Conservation (phyloP, 208 protist genomes). For the Leishmania aethiopica region DNA sequence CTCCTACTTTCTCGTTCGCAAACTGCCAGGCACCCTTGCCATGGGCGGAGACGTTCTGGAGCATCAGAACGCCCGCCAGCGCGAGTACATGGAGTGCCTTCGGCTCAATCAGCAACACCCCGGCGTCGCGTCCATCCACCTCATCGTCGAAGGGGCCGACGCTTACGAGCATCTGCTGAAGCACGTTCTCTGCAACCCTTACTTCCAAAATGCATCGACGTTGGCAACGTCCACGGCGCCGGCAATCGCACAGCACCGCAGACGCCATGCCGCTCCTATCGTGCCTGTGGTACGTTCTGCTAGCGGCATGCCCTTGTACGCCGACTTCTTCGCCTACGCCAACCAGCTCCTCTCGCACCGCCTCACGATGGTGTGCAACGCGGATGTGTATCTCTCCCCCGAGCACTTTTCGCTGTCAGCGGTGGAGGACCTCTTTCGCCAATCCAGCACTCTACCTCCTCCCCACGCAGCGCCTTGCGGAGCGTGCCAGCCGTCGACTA, state of each 20-base stretch:
- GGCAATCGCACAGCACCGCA: background rate
- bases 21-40: slow-evolving; percentile 53
- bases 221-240: background rate
- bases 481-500: background rate
- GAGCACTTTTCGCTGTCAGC: slow-evolving; percentile 34
- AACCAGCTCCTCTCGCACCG: slow-evolving; percentile 53
- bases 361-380: slow-evolving; percentile 87
- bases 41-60: slow-evolving; percentile 49
- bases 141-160: slow-evolving; percentile 67
- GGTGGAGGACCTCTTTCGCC: slow-evolving; percentile 41
- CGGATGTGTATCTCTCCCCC: slow-evolving; percentile 73
- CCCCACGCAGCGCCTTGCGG: background rate
- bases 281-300: slow-evolving; percentile 48
- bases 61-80: slow-evolving; percentile 46
- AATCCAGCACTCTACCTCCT: background rate
- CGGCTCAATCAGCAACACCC: slow-evolving; percentile 47
- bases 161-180: slow-evolving; percentile 59
- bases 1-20: slow-evolving; percentile 75
- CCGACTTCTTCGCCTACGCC: slow-evolving; percentile 74
- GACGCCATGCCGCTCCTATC: slow-evolving; percentile 12
- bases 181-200: slow-evolving; percentile 34
- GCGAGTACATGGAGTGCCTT: slow-evolving; percentile 79
- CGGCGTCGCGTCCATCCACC: slow-evolving; percentile 51
- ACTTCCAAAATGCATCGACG: background rate
- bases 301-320: slow-evolving; percentile 56